Evolutionary conservation across 768 basidiomycete genomes (phyloP).

Genomic region (Tubosaeta sp.): DNA sequence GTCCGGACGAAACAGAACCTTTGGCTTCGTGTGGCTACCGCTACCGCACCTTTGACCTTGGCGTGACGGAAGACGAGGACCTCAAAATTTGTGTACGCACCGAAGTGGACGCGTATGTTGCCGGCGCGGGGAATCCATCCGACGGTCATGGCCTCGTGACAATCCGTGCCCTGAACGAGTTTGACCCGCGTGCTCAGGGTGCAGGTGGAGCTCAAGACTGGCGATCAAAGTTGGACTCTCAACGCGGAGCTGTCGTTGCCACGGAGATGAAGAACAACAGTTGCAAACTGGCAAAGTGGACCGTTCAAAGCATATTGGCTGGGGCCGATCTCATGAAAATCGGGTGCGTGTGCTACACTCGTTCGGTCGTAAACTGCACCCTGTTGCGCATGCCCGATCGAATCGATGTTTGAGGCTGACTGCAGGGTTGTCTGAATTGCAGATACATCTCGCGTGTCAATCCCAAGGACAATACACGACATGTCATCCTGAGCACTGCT

Average conservation of each 20-base stretch:
- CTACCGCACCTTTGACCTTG: constrained; percentile 92
- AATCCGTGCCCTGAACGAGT: constrained; percentile 95
- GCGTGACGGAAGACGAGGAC: constrained; percentile 87
- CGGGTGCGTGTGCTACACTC: constrained; percentile 56
- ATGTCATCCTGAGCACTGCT: constrained; percentile 92
- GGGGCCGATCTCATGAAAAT: constrained; percentile 97
- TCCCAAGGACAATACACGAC: constrained; percentile 91
- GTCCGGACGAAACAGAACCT: constrained; percentile 89
- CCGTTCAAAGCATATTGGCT: constrained; percentile 90
- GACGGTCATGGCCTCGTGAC: constrained; percentile 80
- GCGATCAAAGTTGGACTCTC: constrained; percentile 94
- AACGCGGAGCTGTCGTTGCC: constrained; percentile 95
- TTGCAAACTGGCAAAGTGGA: constrained; percentile 96
- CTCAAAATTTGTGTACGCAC: constrained; percentile 90
- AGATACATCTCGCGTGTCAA: constrained; percentile 95
- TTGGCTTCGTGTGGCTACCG: constrained; percentile 95
- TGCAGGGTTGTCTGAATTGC: constrained; percentile 1
- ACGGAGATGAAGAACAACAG: constrained; percentile 99
- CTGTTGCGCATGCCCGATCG: not conserved
- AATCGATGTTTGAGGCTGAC: constrained; percentile 4
- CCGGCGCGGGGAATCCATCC: constrained; percentile 53
- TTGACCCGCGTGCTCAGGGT: constrained; percentile 85
- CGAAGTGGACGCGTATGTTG: constrained; percentile 89
- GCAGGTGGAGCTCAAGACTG: constrained; percentile 98
- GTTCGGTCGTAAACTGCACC: not conserved